phyloP scores from a whole-genome alignment of 2,329 filamentous ascomycete genomes.

The Hypomyces rosellus region DNA sequence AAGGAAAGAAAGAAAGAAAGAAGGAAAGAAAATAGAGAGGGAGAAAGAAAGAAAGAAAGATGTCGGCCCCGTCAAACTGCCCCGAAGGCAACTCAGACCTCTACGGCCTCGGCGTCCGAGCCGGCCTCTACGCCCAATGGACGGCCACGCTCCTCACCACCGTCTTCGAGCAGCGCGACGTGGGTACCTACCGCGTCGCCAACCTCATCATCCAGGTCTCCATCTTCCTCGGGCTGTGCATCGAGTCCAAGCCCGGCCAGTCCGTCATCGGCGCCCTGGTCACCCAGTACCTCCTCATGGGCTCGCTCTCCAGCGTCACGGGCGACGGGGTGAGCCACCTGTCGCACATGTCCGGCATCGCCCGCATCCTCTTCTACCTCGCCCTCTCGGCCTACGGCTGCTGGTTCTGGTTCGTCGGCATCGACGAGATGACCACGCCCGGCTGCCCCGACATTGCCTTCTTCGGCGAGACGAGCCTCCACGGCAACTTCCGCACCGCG shows the following conservation, averaged over 20 bases:
- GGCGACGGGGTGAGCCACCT: constrained; percentile 19
- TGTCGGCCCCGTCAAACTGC: constrained; percentile 3
- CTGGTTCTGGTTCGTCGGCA: constrained; percentile 20
- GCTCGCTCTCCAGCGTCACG: constrained; percentile 20
- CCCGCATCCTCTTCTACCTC: constrained; percentile 18
- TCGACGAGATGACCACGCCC: constrained; percentile 14
- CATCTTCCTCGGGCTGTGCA: constrained; percentile 23
- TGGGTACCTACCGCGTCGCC: constrained; percentile 19
- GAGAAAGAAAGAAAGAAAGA: not conserved
- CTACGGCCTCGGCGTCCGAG: constrained; percentile 21
- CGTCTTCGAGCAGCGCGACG: constrained; percentile 17
- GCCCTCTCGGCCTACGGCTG: constrained; percentile 17
- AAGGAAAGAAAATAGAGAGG: not conserved
- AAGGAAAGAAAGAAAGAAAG: not conserved
- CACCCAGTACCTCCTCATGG: constrained; percentile 20
- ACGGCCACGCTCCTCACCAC: constrained; percentile 18
- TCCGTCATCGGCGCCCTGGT: constrained; percentile 17
- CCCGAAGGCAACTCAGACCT: constrained; percentile 20
- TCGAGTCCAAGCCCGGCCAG: constrained; percentile 14
- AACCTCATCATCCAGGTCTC: constrained; percentile 25
- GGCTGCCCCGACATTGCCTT: constrained; percentile 14
- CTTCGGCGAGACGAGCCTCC: constrained; percentile 12
- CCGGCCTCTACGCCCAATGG: constrained; percentile 22
- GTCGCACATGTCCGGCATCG: constrained; percentile 15
- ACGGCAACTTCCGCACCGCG: constrained; percentile 16